Conservation (phyloP, 805 yeast genomes). For the Crinitomyces ghanaensis region DNA sequence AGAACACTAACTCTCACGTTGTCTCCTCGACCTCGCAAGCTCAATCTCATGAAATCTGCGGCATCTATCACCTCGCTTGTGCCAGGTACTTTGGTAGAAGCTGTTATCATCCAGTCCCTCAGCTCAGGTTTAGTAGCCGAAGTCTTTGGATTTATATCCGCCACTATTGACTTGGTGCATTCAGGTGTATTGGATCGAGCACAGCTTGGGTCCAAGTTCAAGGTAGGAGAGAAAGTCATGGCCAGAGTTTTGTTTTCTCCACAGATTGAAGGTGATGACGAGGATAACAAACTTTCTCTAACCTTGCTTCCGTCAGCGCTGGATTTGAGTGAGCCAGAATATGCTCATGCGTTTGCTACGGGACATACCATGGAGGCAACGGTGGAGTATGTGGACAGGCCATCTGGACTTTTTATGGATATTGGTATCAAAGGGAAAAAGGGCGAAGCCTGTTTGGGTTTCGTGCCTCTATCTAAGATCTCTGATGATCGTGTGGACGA, state of each 20-base stretch:
- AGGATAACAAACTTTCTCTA: conserved; percentile 48
- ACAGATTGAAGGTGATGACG: conserved; percentile 28
- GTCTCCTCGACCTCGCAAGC: conserved; percentile 35
- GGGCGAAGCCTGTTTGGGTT: conserved; percentile 50
- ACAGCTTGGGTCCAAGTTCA: conserved; percentile 47
- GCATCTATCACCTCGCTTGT: conserved; percentile 68
- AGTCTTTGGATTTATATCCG: conserved; percentile 64
- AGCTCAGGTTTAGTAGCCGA: conserved; percentile 58
- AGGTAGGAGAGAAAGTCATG: conserved; percentile 55
- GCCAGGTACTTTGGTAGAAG: conserved; percentile 78
- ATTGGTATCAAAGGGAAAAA: conserved; percentile 46
- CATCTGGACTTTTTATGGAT: conserved; percentile 26
- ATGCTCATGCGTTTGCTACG: conserved; percentile 52
- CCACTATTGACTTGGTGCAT: conserved; percentile 59
- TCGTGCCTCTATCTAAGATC: conserved; percentile 66
- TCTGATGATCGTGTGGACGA: conserved; percentile 29
- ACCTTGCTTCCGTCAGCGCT: conserved; percentile 51
- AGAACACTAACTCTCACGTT: conserved; percentile 53
- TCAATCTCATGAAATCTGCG: conserved; percentile 39
- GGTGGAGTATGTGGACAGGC: conserved; percentile 40
- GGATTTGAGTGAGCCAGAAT: conserved; percentile 20
- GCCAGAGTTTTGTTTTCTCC: conserved; percentile 56
- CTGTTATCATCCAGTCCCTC: conserved; percentile 48
- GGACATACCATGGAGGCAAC: conserved; percentile 58
- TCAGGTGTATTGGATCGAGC: conserved; percentile 32